Base-by-base conservation (phyloP, 331 rosid species). In the Pyrus hybrid region DNA sequence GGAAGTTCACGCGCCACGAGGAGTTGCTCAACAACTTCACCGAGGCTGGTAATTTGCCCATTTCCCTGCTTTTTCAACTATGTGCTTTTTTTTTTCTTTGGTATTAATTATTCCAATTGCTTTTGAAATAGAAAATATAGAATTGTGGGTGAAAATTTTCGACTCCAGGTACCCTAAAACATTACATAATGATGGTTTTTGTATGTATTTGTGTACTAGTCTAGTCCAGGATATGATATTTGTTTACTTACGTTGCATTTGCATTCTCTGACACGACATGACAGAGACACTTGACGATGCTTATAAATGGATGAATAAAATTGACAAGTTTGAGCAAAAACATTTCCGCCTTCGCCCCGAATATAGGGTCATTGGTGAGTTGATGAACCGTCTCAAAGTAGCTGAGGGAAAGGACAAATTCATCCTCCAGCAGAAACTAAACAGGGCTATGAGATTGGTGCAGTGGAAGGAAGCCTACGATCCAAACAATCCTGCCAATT, bases 391-490 rank as follows among this genome's bases (percentile, higher is more conserved):
- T 4, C 83, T 95, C 60, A 94, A 92, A 84, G 87, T 85, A 22
- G 97, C 96, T 0, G 92, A 87, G 70, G 85, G 88, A 67, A 94
- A 89, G 84, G 97, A 92, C 47, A 92, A 79, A 71, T 94, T 94
- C 74, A 65, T 94, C 82, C 82, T 94, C 71, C 91, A 95, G 63
- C 88, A 87, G 13, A 95, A 95, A 75, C 82, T 95, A 18, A 95
- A 92, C 72, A 92, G 97, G 82, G 97, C 96, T 18, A 74, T 84
- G 90, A 87, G 97, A 78, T 67, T 92, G 87, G 90, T 92, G 80
- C 83, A 85, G 71, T 90, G 97, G 97, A 90, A 83, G 81, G 99
- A 92, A 70, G 92, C 96, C 41, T 89, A 84, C 83, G 97, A 95
- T 83, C 99, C 99, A 56, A 87, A 92, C 33, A 73, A 83, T 85